Evolutionary conservation across 441 rosid species (phyloP).

Genomic region (Brassica balearica): DNA sequence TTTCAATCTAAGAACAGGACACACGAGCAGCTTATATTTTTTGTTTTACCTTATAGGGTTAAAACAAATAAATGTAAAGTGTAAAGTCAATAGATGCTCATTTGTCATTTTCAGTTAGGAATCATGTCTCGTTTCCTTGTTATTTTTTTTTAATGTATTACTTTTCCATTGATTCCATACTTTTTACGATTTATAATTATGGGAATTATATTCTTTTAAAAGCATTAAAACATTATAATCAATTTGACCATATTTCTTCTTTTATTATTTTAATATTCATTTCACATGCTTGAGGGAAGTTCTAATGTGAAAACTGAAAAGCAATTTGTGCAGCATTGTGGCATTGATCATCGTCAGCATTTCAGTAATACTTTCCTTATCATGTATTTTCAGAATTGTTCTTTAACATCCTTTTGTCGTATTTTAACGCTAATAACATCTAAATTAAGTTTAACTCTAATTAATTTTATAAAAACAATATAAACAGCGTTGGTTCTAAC

Average conservation of each 20-base stretch:
- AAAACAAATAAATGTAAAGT: background rate
- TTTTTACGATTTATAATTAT: background rate
- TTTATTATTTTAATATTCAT: background rate
- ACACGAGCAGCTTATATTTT: background rate
- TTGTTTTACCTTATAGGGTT: background rate
- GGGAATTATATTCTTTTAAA: background rate
- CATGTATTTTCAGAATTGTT: background rate
- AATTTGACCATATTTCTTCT: constrained; percentile 16
- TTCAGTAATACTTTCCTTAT: background rate
- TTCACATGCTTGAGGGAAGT: constrained; percentile 17
- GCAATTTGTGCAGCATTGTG: constrained; percentile 14
- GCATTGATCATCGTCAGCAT: constrained; percentile 28
- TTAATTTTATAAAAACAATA: background rate
- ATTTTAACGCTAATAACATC: background rate
- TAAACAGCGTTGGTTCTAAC: background rate
- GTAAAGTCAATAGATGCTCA: constrained; percentile 13
- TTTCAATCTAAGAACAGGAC: background rate
- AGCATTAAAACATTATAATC: background rate
- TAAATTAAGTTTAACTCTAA: background rate
- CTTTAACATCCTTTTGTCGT: background rate
- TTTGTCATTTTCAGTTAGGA: constrained; percentile 17
- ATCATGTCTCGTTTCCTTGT: background rate
- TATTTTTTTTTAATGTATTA: background rate
- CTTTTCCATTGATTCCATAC: background rate
- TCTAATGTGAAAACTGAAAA: constrained; percentile 15